These are phyloP conservation scores for Rhodocollybia butyracea DNA, from an alignment of 768 basidiomycete species.

Conservation along the genomic window DNA sequence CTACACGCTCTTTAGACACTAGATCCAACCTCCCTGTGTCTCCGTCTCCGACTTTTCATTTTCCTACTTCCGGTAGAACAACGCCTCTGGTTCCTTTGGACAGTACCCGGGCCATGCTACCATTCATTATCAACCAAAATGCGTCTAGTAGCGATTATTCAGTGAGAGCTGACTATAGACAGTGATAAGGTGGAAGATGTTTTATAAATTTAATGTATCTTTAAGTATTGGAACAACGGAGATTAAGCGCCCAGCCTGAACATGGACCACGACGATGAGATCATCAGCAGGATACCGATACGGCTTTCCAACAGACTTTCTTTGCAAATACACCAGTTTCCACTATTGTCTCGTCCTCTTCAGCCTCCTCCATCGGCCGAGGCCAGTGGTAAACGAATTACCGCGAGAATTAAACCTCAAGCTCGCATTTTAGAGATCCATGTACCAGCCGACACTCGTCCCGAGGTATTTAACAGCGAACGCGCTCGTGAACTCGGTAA, in stretches of 20 bases:
- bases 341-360: conserved; percentile 68
- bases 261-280: conserved; percentile 48
- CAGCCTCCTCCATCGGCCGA: conserved; percentile 74
- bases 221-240: not conserved
- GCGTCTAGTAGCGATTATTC: not conserved
- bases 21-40: conserved; percentile 7
- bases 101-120: conserved; percentile 9
- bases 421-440: conserved; percentile 70
- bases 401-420: conserved; percentile 66
- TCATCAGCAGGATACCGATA: conserved; percentile 68
- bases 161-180: not conserved
- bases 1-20: not conserved
- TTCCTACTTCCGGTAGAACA: conserved; percentile 26
- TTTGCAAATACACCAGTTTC: conserved; percentile 81
- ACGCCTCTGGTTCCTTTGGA: conserved; percentile 27
- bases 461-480: conserved; percentile 80
- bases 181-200: not conserved
- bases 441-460: conserved; percentile 75
- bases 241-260: not conserved
- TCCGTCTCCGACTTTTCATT: conserved; percentile 15
- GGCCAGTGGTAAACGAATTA: conserved; percentile 71
- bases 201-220: too few relatives aligned
- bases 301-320: conserved; percentile 61
- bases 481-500: conserved; percentile 61
- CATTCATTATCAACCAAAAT: not conserved